Base-by-base conservation (phyloP, 441 rosid genomes). In the Daphne laureola region DNA sequence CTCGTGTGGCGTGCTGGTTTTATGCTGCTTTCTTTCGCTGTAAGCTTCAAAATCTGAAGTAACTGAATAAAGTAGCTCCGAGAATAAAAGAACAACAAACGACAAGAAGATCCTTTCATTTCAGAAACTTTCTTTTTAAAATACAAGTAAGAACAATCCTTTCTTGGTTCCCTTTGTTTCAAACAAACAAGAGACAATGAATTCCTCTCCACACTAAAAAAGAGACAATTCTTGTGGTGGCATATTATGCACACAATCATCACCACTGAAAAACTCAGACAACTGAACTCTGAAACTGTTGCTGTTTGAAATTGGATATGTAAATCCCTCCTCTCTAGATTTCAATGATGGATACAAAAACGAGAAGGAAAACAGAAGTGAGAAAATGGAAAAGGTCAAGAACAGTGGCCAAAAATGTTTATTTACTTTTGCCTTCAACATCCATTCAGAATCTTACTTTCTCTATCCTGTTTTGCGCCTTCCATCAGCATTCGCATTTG, bases 401-500 rank as follows among this genome's bases (percentile, higher is more conserved):
- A 51, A 51, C 58, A 51, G 23, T 56, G 38, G 7, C 38, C 38
- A 31, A 31, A 31, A 31, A 3, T 31, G 11, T 31, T 31, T 31
- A 31, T 31, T 7, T 31, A 31, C 38, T 31, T 31, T 54, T 56
- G 36, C 55, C 53, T 66, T 40, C 18, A 57, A 52, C 65, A 36
- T 36, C 44, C 45, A 0, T 9, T 14, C 26, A 14, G 35, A 40
- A 50, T 49, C 62, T 79, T 74, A 82, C 83, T 76, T 78, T 17
- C 74, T 58, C 51, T 58, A 54, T 50, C 88, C 81, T 40, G 63
- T 53, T 75, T 78, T 83, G 61, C 84, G 75, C 68, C 77, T 83
- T 8, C 76, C 84, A 53, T 80, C 84, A 7, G 13, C 73, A 26
- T 57, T 58, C 25, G 52, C 57, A 38, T 59, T 49, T 57, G 67